Base-by-base conservation (phyloP, 306 rosid species). In the Acacia acuminata region DNA sequence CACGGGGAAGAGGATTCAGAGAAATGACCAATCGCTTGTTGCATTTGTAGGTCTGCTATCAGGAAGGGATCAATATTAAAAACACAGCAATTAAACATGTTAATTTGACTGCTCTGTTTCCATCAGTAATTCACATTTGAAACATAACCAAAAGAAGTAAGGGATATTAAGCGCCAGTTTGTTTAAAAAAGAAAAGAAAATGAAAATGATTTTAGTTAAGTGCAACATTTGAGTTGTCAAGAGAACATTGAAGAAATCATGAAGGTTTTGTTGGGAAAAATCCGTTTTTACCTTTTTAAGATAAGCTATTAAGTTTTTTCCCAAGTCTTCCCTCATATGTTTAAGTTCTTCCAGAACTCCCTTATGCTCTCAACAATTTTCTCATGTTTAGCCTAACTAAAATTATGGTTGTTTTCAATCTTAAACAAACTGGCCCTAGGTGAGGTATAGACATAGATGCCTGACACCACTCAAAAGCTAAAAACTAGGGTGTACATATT, bases 11-110 rank as follows among this genome's bases (percentile, higher is more conserved):
- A 55, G 91, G 91, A 67, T 80, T 83, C 83, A 86, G 78, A 78
- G 90, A 73, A 78, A 90, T 64, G 68, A 88, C 86, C 77, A 70
- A 10, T n/a, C 67, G 77, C 67, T 75, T 86, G 73, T 90, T 83
- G 89, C 83, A 43, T n/a, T 75, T 81, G 77, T 85, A 88, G 10
- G 85, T 84, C 91, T 90, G 81, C 77, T 77, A 75, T 58, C 36
- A 80, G 65, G 61, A 63, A 77, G 22, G 38, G 58, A 70, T n/a
- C 11, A 77, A 82, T 27, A 48, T 24, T 48, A 71, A 24, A 30
- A 63, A 43, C 38, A 51, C 6, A 44, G 53, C 40, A 64, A 61
- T 73, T 3, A 27, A 44, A n/a, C 65, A 70, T 20, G 16, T 60
- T 24, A 63, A 64, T 43, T 65, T 75, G 17, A 77, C 30, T 58